Evolutionary conservation across 2,329 filamentous ascomycete genomes (phyloP), one percentile per base, ranked within the genome.

Genomic region (Sclerotinia nivalis): DNA sequence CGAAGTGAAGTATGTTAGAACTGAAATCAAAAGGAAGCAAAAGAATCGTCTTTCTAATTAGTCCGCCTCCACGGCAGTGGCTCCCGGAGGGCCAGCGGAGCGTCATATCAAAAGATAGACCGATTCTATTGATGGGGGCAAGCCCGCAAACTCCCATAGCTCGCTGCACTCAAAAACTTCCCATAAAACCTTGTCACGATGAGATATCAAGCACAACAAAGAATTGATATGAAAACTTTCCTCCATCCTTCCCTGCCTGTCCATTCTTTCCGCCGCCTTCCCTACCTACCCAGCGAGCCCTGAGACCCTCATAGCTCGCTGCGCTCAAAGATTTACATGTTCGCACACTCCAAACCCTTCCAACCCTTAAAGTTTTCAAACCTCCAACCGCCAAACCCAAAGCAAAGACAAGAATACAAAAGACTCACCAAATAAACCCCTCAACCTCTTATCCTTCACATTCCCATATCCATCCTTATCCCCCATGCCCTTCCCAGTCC

Each of bases 11-110:
- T 40, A 0, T 40, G 47, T 52, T 22, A 64, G 47, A 40, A 28
- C 3, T 15, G 31, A 40, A 28, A 52, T 8, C 2, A 10, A 4
- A 50, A 12, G 20, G 49, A 64, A 28, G 13, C 5, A n/a, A 37
- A 15, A 25, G 22, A 59, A 4, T 7, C 1, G 12, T 4, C 4
- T 25, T 85, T n/a, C 31, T 1, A 37, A 15, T 15, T 18, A 56
- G 31, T 34, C 31, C 15, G 10, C 5, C 5, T 12, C 31, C 20
- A 56, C 5, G 20, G 31, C 54, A 56, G 31, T 37, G 20, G 31
- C 31, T 22, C 20, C 31, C 1, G 0, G 20, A 37, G 5, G 20
- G 6, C 20, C 12, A 56, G 54, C 10, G 31, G 31, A 56, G 10
- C 20, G 20, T 37, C 28, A 8, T 13, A 4, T 4, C 31, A n/a